Base-by-base conservation (phyloP, 768 basidiomycete species). In the Rhizopogon vinicolor region DNA sequence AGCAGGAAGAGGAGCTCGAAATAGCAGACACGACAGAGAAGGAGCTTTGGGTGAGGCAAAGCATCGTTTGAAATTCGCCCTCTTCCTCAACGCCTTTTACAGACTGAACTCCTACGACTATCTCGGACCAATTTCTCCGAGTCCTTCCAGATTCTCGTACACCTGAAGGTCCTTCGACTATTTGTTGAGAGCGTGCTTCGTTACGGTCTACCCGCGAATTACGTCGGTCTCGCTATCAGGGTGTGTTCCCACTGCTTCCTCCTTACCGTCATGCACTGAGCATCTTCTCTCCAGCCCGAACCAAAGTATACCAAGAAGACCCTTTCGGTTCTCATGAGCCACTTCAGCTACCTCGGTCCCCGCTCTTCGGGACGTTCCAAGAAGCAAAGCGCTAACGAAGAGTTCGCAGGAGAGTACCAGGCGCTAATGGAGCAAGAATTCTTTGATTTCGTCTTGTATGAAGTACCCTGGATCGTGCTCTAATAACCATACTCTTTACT, bases 81-180 rank as follows among this genome's bases (percentile, higher is more conserved):
- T 35, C 14, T 18, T 59, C 33, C 10, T 55, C 16, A 39, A n/a
- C 16, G 39, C 13, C 52, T 37, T 22, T 29, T 18, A 51, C 62
- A 98, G 95, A 91, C 93, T 28, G 96, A 99, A 62, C 81, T 99
- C 0, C 76, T 99, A 25, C 83, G 91, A 62, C 70, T 98, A 39
- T 86, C 95, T 39, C 81, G 97, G 53, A 97, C 92, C 51, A 98
- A 96, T 72, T 99, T 98, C 70, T 95, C 94, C 0, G 97, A 99
- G 74, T 86, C 94, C 5, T 93, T 94, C 74, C 92, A 98, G 68
- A 78, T 96, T 51, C 78, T 98, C 18, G 91, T 95, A 0, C 97
- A 98, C 65, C 77, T 98, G 62, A 98, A 98, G 72, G 80, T 96
- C 49, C 72, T 97, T 14, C 86, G 93, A 9, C 75, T 97, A 14